Conservation (phyloP, 2,329 filamentous ascomycete genomes). For the Aspergillus texensis region DNA sequence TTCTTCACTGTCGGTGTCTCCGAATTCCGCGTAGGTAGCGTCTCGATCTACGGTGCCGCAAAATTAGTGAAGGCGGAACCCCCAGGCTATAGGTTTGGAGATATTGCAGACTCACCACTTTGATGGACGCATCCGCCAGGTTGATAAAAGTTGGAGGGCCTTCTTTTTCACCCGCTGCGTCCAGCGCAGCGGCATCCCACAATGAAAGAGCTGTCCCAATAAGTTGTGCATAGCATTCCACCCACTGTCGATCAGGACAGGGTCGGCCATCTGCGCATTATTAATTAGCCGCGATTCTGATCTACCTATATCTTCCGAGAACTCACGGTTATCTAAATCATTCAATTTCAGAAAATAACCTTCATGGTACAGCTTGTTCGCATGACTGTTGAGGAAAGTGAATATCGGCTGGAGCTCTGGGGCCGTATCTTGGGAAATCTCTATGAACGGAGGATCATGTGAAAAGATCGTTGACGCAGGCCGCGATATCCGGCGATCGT, state of each 20-base stretch:
- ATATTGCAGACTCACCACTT: constrained; percentile 71
- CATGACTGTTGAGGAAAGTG: constrained; percentile 88
- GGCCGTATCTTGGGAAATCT: constrained; percentile 79
- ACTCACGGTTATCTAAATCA: constrained; percentile 87
- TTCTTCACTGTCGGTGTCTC: constrained; percentile 85
- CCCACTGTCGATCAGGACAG: constrained; percentile 85
- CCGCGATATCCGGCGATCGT: constrained; percentile 60
- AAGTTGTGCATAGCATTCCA: constrained; percentile 94
- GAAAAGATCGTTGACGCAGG: constrained; percentile 85
- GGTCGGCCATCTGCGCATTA: constrained; percentile 73
- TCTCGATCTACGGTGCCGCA: constrained; percentile 70
- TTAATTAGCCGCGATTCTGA: constrained; percentile 32
- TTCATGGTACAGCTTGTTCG: constrained; percentile 96
- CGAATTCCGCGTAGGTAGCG: constrained; percentile 77
- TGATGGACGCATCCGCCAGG: constrained; percentile 93
- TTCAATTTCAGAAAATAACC: constrained; percentile 97
- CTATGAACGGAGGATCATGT: constrained; percentile 84
- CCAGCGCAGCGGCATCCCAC: constrained; percentile 92
- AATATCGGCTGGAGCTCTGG: constrained; percentile 95
- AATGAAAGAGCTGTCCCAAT: constrained; percentile 92
- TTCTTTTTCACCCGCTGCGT: constrained; percentile 82
- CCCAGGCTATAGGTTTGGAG: background rate
- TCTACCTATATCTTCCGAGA: background rate
- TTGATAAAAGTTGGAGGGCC: constrained; percentile 94
- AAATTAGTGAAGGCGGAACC: background rate